Conservation (phyloP, 208 protist species). For the Crithidia mellificae region DNA sequence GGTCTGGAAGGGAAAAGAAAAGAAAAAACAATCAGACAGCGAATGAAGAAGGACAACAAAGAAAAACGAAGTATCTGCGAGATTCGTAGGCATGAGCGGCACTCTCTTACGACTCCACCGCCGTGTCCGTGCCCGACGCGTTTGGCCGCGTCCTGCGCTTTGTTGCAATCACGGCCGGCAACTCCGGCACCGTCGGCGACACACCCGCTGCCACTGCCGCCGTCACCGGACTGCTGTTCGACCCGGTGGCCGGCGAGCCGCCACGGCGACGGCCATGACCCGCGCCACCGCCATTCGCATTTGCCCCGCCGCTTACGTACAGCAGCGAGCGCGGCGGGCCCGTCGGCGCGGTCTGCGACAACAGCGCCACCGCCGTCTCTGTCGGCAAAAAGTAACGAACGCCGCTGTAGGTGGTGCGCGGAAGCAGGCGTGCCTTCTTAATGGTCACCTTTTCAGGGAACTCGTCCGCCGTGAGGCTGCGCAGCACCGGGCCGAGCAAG, state of each 20-base stretch:
- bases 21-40: not conserved
- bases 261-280: conserved; percentile 13
- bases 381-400: conserved; percentile 57
- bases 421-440: conserved; percentile 54
- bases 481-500: conserved; percentile 35
- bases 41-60: not conserved
- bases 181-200: not conserved
- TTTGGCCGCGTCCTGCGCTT: conserved; percentile 14
- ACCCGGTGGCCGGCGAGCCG: not conserved
- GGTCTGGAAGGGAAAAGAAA: no score
- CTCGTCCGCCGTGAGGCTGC: conserved; percentile 47
- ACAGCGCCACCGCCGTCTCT: conserved; percentile 48
- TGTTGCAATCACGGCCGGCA: conserved; percentile 26
- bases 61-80: not conserved
- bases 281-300: not conserved
- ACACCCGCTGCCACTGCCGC: no score
- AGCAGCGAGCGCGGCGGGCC: conserved; percentile 68
- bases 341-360: conserved; percentile 63
- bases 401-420: conserved; percentile 57
- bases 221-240: not conserved
- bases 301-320: conserved; percentile 7
- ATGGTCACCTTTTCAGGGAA: conserved; percentile 70
- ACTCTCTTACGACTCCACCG: conserved; percentile 7
- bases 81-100: no score
- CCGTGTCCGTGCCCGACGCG: not conserved